Base-by-base conservation (phyloP, 1,284 basidiomycete species). In the Leccinum subatratum region DNA sequence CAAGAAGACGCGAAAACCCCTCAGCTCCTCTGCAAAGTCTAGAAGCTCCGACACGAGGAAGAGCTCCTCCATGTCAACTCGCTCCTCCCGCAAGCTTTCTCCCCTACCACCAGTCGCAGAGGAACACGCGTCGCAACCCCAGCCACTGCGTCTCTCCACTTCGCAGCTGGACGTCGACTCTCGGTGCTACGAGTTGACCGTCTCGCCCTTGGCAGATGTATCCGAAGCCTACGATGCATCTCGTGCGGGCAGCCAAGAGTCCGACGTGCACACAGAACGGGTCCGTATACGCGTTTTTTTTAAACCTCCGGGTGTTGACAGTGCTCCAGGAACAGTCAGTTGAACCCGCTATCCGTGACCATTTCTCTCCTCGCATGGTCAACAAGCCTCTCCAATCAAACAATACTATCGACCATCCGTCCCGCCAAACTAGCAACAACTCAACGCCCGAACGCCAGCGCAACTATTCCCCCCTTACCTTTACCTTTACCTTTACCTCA, bases 401-500 rank as follows among this genome's bases (percentile, higher is more conserved):
- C 16, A 51, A 66, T 22, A 63, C 64, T 72, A 74, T 8, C 68
- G 77, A 64, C 72, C 73, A 68, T 72, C 65, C 69, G 62, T 72
- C 72, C 64, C 68, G 63, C 67, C 72, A 71, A 69, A 69, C 67
- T 76, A 78, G 78, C 30, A 64, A 66, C 11, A 85, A 90, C 69
- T 85, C 87, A 14, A 91, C 90, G 1, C 89, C 89, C 2, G 87
- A 92, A 72, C 85, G 88, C 70, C 86, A 86, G 72, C 81, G 81
- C 66, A 86, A 87, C 66, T 90, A 89, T 73, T 82, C 88, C n/a
- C 81, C 87, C 2, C 92, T 92, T 74, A 92, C 30, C 32, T 92
- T 92, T 74, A 92, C 30, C 32, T 92, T 92, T 74, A 92, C 90
- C 5, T 92, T 92, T 79, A 83, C 85, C 6, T 86, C 88, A 0